Evolutionary conservation across 2,329 filamentous ascomycete genomes (phyloP).

Genomic region (Dryadomyces quercivorus): DNA sequence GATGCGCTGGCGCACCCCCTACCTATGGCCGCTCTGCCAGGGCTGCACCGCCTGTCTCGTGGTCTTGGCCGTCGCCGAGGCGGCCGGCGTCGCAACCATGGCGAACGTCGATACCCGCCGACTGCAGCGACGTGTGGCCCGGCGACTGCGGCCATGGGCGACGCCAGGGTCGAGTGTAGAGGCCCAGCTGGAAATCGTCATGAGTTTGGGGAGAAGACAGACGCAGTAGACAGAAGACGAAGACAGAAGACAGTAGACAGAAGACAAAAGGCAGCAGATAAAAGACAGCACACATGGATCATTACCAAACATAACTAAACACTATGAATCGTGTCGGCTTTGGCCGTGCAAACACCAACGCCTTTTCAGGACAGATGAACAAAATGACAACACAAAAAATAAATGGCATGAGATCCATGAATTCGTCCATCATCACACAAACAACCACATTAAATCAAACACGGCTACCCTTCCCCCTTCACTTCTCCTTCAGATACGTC

Average conservation of each 20-base stretch:
- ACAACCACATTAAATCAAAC: background rate
- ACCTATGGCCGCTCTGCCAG: conserved; percentile 25
- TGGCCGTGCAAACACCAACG: too few relatives aligned
- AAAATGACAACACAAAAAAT: background rate
- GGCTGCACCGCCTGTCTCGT: conserved; percentile 22
- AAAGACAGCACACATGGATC: background rate
- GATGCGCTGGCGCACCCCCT: conserved; percentile 23
- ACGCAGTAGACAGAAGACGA: background rate
- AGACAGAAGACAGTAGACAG: background rate
- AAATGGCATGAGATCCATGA: background rate
- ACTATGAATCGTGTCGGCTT: too few relatives aligned
- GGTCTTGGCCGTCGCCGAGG: conserved; percentile 21
- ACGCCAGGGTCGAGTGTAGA: conserved; percentile 20
- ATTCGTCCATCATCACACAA: background rate
- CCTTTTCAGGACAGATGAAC: background rate
- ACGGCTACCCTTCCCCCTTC: background rate
- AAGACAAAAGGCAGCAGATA: background rate
- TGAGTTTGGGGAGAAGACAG: conserved; percentile 1
- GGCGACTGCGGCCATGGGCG: conserved; percentile 20
- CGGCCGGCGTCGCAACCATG: background rate
- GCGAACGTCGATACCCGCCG: conserved; percentile 12
- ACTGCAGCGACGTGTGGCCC: conserved; percentile 17
- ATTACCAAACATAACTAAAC: too few relatives aligned
- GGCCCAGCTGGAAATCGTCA: conserved; percentile 11
- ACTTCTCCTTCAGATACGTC: background rate